phyloP scores from a whole-genome alignment of 2,329 filamentous ascomycete species.

The Colletotrichum sp. region DNA sequence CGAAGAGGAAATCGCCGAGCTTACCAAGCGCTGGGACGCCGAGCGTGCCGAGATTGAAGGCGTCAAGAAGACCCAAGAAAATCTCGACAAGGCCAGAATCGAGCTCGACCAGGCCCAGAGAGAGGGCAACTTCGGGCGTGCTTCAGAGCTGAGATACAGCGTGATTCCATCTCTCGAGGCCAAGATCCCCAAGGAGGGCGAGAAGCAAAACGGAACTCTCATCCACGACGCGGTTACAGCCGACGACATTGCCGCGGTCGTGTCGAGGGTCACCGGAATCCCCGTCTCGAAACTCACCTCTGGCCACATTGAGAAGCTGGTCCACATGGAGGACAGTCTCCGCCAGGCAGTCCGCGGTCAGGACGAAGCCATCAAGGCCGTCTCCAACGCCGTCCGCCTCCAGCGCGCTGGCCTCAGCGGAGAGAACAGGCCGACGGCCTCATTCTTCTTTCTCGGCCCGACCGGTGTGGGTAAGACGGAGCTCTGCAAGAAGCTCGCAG shows the following conservation, averaged over 20 bases:
- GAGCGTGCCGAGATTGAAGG: constrained; percentile 85
- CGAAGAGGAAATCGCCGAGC: constrained; percentile 74
- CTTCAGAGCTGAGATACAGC: constrained; percentile 90
- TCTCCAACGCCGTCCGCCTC: constrained; percentile 91
- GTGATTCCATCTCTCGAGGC: constrained; percentile 82
- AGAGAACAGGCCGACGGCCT: constrained; percentile 89
- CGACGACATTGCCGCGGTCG: constrained; percentile 92
- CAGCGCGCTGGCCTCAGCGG: constrained; percentile 91
- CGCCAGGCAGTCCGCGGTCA: constrained; percentile 87
- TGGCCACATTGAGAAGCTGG: constrained; percentile 91
- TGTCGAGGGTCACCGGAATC: constrained; percentile 90
- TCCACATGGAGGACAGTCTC: constrained; percentile 93
- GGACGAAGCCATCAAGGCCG: constrained; percentile 89
- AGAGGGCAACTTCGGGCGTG: constrained; percentile 85
- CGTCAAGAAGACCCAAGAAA: constrained; percentile 85
- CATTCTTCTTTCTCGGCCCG: constrained; percentile 97
- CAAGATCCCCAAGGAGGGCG: constrained; percentile 78
- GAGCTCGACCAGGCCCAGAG: constrained; percentile 89
- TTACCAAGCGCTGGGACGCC: constrained; percentile 88
- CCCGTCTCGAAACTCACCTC: constrained; percentile 91
- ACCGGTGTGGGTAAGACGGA: constrained; percentile 98
- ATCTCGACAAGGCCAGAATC: constrained; percentile 84
- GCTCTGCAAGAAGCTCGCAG: constrained; percentile 93
- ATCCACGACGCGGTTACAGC: constrained; percentile 95
- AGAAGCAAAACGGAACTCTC: constrained; percentile 59